A percentile compares a stretch with the other conserved stretches of the same genome.
phyloP scores from a whole-genome alignment of 192 early-diverging fungal species.

The Pecoramyces ruminantium region DNA sequence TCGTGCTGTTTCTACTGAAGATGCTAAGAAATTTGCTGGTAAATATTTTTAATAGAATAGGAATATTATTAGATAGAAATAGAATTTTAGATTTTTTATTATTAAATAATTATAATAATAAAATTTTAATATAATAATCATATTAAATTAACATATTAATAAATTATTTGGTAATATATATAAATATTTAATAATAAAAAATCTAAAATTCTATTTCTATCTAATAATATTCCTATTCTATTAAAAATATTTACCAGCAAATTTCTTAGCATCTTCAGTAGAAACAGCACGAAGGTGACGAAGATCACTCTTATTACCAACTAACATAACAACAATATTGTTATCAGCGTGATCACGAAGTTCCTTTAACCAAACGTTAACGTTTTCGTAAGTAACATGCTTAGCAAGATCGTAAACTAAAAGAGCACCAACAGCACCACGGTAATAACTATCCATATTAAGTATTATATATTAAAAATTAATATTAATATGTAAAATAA shows the following conservation, averaged over 20 bases:
- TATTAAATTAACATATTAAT: too few relatives aligned
- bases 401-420: constrained; percentile 97
- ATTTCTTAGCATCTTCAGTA: constrained; percentile 94
- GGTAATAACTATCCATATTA: constrained; percentile 58
- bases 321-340: constrained; percentile 98
- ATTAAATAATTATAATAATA: too few relatives aligned
- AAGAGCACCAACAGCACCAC: constrained; percentile 90
- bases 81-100: too few relatives aligned
- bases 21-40: constrained; percentile 93
- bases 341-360: constrained; percentile 89
- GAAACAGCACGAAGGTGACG: constrained; percentile 87
- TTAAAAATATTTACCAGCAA: constrained; percentile 51
- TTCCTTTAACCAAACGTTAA: constrained; percentile 95
- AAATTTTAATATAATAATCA: too few relatives aligned
- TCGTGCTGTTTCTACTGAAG: constrained; percentile 89
- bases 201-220: too few relatives aligned
- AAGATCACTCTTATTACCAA: constrained; percentile 99
- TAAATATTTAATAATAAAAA: too few relatives aligned
- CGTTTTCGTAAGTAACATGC: constrained; percentile 87
- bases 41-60: constrained; percentile 6
- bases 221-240: too few relatives aligned
- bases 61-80: too few relatives aligned
- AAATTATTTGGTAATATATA: too few relatives aligned
- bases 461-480: constrained; percentile 9
- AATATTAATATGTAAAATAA: too few relatives aligned